phyloP scores from a whole-genome alignment of 345 rosid genomes.

The Clausena lansium region DNA sequence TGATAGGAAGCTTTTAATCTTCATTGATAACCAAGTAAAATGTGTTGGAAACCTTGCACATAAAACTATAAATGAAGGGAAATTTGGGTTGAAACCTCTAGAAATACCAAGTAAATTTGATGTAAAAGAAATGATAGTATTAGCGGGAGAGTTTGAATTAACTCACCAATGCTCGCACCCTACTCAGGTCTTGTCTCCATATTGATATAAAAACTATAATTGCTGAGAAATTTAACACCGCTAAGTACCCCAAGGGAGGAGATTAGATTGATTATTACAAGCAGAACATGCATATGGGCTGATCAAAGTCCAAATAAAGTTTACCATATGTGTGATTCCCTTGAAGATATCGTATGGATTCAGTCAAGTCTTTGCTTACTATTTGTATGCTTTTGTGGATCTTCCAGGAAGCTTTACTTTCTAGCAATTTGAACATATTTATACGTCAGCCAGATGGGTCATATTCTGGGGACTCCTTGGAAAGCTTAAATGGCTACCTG shows the following conservation, averaged over 20 bases:
- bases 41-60: not conserved
- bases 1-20: not conserved
- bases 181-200: not conserved
- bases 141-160: not conserved
- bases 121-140: not conserved
- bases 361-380: not conserved
- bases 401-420: conserved; percentile 57
- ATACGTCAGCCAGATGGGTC: conserved; percentile 80
- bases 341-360: not conserved
- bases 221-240: not conserved
- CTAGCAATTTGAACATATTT: conserved; percentile 67
- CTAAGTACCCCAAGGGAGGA: no score
- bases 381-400: conserved; percentile 10
- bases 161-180: not conserved
- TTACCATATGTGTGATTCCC: not conserved
- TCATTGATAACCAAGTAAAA: not conserved
- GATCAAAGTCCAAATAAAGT: not conserved
- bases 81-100: not conserved
- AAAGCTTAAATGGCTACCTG: conserved; percentile 43
- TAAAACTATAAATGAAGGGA: not conserved
- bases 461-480: conserved; percentile 56
- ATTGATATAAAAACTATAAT: not conserved
- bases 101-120: not conserved
- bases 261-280: no score
- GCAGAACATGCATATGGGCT: not conserved